Evolutionary conservation across 768 basidiomycete species (phyloP), one percentile per base, ranked within the genome.

Genomic region (Hericium coralloides): DNA sequence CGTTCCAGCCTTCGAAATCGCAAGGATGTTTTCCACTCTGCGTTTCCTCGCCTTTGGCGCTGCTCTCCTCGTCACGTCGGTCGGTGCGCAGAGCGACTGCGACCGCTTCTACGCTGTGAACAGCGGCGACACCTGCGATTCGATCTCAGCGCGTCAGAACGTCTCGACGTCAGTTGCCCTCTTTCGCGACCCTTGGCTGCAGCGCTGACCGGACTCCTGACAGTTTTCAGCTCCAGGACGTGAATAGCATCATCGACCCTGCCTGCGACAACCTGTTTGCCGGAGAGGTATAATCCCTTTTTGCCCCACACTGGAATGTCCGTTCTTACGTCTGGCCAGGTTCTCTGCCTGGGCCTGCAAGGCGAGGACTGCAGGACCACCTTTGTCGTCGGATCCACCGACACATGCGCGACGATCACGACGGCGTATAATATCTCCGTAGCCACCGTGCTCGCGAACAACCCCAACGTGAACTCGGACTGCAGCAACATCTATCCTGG

Each of bases 401-500:
- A 91, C 69, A 74, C 73, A 56, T 90, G 89, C 68, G 78, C 80
- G 17, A 58, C 17, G 17, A 72, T 92, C 55, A 57, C 74, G 22
- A 18, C 53, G 23, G 60, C 53, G 1, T 63, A 70, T 63, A 69
- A 72, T 48, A 63, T 87, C 67, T 81, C 83, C 75, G 57, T 63
- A 36, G 80, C 82, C 49, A 75, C 82, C 9, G 73, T 92, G 36
- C 73, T 68, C 67, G 17, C 63, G 59, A 90, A 90, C 80, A 92
- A 92, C 79, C 89, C 87, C 20, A 84, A 89, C 69, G 77, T 90
- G 63, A 61, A 80, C 64, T 4, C 52, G 0, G 72, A 67, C 0
- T 86, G 82, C 69, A 72, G 63, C 63, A 89, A 89, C 74, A 74
- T 91, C 67, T 89, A 89, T 71, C 65, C 85, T 57, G 87, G 84